Percentiles rank a stretch among this genome's conserved stretches.
Evolutionary conservation across 2,329 filamentous ascomycete genomes (phyloP).

Genomic region (Neofusicoccum ribis): DNA sequence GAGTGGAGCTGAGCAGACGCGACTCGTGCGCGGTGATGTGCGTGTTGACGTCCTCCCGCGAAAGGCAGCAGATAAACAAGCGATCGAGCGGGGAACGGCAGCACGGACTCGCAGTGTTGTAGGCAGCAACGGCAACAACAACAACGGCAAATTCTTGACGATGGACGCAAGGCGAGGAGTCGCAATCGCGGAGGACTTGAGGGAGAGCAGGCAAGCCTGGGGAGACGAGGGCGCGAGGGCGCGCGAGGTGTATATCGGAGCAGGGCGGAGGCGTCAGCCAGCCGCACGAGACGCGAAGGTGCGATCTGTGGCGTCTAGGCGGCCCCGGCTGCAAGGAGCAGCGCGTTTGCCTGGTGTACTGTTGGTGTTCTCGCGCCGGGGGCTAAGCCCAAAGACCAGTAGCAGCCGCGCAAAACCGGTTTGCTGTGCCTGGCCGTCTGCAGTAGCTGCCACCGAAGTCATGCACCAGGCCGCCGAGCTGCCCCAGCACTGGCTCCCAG

Average conservation of each 20-base stretch:
- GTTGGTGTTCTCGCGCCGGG: conserved; percentile 16
- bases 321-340: conserved; percentile 6
- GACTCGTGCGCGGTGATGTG: conserved; percentile 2
- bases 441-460: neutral
- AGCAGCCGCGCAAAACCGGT: neutral
- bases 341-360: conserved; percentile 14
- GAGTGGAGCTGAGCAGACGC: conserved; percentile 5
- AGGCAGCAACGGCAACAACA: neutral
- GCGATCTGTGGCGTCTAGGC: conserved; percentile 1
- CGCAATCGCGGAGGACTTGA: conserved; percentile 11
- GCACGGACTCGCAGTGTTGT: neutral
- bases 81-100: conserved; percentile 3
- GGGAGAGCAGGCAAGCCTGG: conserved; percentile 3
- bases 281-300: conserved; percentile 1
- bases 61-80: conserved; percentile 10
- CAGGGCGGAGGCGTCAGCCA: neutral
- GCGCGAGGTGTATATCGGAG: conserved; percentile 12
- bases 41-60: conserved; percentile 13
- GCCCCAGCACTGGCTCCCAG: neutral
- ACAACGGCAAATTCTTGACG: neutral
- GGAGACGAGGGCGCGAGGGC: conserved; percentile 8
- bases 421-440: neutral
- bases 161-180: conserved; percentile 1
- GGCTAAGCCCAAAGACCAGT: neutral
- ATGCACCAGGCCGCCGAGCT: neutral